Base-by-base conservation (phyloP, 495 filamentous ascomycete genomes). In the Rhizodiscina lignyota region DNA sequence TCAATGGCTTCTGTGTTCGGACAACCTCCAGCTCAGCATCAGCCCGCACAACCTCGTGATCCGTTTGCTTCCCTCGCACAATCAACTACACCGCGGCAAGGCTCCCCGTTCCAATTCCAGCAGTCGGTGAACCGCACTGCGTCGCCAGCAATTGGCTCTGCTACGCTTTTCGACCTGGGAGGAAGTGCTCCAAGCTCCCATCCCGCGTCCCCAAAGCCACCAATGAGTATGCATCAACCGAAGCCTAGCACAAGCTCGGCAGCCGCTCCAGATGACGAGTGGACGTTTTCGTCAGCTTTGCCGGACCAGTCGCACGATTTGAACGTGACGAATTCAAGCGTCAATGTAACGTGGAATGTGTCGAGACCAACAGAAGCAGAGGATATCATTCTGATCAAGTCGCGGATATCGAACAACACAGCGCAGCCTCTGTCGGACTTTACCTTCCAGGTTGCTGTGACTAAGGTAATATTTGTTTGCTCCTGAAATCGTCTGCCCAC, bases 361-460 rank as follows among this genome's bases (percentile, higher is more conserved):
- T 51, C 53, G 2, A 54, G 63, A 10, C 24, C 27, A 12, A 36
- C 33, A 8, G 17, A 11, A 26, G 50, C 41, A 48, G 67, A 51
- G 51, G 59, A 62, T 8, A 62, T 66, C 15, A 65, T 81, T 22
- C 53, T 68, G 16, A 62, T 82, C 21, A 58, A 64, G 24, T 75
- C 70, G 18, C 53, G 58, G 5, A 93, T 94, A 48, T 84, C 80
- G 12, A 96, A 92, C 47, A 73, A 68, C 35, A 78, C 74, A 2
- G 61, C 66, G 18, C 68, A 77, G 43, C 64, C 68, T 0, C 67
- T 97, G 26, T 64, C 68, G 1, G 83, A 91, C 31, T 60, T 96
- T 26, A 83, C 85, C 31, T 93, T 94, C 50, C 81, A 91, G 53
- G 66, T 87, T 36, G 89, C 89, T 2, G 87, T 94, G 5, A 86